A percentile compares a stretch with the other conserved stretches of the same genome.
These are phyloP conservation scores for Isabelozyma gotoi DNA, from an alignment of 805 yeast genomes.

Conservation along the genomic window DNA sequence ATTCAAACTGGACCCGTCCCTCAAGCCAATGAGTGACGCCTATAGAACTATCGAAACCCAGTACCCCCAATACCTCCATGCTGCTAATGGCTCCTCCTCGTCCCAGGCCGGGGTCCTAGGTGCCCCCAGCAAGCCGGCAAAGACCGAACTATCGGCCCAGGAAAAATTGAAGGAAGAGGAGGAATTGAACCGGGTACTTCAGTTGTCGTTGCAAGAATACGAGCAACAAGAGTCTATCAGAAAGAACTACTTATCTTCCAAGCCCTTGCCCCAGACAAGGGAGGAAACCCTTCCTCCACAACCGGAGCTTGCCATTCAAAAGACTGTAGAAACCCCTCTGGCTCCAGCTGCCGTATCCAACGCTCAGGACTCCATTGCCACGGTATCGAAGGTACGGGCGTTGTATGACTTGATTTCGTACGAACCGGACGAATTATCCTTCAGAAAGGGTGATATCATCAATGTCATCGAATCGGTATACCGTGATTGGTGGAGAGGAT, in stretches of 20 bases:
- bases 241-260: conserved; percentile 22
- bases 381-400: conserved; percentile 72
- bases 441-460: conserved; percentile 83
- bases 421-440: conserved; percentile 86
- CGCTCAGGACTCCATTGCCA: conserved; percentile 24
- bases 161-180: conserved; percentile 68
- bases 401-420: conserved; percentile 75
- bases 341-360: background rate
- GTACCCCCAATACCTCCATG: conserved; percentile 30
- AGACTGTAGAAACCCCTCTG: conserved; percentile 10
- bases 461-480: conserved; percentile 85
- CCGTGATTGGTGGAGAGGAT: conserved; percentile 95
- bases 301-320: conserved; percentile 2
- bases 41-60: conserved; percentile 46
- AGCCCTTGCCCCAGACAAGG: conserved; percentile 36
- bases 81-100: conserved; percentile 4
- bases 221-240: conserved; percentile 37
- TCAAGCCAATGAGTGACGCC: conserved; percentile 66
- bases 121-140: conserved; percentile 60
- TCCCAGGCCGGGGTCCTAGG: conserved; percentile 1
- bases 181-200: conserved; percentile 74
- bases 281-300: conserved; percentile 4
- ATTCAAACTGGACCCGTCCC: conserved; percentile 73
- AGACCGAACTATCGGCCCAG: conserved; percentile 44
- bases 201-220: conserved; percentile 67